Evolutionary conservation across 306 rosid genomes (phyloP).

Genomic region (Alnus rubra): DNA sequence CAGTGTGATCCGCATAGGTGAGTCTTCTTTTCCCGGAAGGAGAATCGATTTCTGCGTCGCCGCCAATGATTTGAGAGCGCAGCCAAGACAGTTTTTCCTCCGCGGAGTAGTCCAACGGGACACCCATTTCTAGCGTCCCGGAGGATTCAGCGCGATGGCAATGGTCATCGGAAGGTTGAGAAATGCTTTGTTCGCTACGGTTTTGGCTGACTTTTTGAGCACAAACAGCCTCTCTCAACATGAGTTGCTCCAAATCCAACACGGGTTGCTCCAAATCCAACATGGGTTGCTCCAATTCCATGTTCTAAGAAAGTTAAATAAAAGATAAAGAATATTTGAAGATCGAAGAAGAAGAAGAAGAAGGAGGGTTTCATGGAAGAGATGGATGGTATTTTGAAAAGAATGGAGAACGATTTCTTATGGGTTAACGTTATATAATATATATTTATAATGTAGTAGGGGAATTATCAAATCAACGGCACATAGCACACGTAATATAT

Average conservation of each 20-base stretch:
- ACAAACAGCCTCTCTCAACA: neutral
- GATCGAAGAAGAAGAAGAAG: neutral
- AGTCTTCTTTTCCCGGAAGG: constrained; percentile 59
- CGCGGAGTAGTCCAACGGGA: constrained; percentile 23
- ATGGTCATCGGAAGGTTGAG: constrained; percentile 19
- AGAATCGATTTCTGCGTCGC: constrained; percentile 48
- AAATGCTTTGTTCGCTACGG: neutral
- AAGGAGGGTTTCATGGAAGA: too few species aligned
- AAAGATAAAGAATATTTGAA: neutral
- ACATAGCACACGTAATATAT: too few species aligned
- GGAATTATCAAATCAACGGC: too few species aligned
- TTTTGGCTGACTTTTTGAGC: neutral
- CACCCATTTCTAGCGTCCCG: constrained; percentile 24
- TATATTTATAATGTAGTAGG: too few species aligned
- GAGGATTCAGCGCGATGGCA: constrained; percentile 31
- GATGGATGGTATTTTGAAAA: too few species aligned
- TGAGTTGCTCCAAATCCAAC: neutral
- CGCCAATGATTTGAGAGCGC: constrained; percentile 61
- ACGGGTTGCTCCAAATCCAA: too few species aligned
- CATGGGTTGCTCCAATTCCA: neutral
- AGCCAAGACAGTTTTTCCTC: constrained; percentile 56
- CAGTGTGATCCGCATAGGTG: constrained; percentile 86
- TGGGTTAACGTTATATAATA: too few species aligned
- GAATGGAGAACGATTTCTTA: too few species aligned
- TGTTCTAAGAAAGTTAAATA: neutral